Conservation (phyloP, 495 filamentous ascomycete species). For the Lepidopterella palustris region DNA sequence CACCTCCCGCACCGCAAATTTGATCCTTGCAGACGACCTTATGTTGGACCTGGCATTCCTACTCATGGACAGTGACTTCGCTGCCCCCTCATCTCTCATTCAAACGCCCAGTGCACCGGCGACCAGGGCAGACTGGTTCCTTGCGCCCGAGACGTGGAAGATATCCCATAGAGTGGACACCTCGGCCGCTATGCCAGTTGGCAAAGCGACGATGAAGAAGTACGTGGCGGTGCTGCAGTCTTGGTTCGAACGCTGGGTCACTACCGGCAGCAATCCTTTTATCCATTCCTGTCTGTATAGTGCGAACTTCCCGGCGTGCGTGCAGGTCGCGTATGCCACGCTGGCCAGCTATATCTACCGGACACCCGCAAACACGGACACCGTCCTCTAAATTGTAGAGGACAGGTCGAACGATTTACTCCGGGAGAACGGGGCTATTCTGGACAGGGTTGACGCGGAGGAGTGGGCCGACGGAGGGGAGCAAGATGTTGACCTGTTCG, state of each 20-base stretch:
- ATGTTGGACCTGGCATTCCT: slow-evolving; percentile 8
- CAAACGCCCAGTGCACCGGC: slow-evolving; percentile 7
- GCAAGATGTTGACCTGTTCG: slow-evolving; percentile 18
- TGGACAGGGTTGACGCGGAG: slow-evolving; percentile 15
- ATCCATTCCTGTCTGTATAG: slow-evolving; percentile 21
- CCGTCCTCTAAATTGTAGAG: slow-evolving; percentile 20
- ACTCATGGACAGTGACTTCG: slow-evolving; percentile 14
- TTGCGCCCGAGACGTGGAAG: slow-evolving; percentile 17
- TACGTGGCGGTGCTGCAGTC: slow-evolving; percentile 15
- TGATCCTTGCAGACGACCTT: slow-evolving; percentile 14
- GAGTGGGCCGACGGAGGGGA: slow-evolving; percentile 13
- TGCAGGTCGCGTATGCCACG: slow-evolving; percentile 25
- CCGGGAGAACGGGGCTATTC: slow-evolving; percentile 16
- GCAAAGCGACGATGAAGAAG: slow-evolving; percentile 5
- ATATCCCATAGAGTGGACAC: slow-evolving; percentile 9
- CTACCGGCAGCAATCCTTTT: slow-evolving; percentile 18
- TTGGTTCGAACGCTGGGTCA: slow-evolving; percentile 20
- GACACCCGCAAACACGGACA: slow-evolving; percentile 19
- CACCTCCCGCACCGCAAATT: slow-evolving; percentile 10
- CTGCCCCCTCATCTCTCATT: slow-evolving; percentile 7
- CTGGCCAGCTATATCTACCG: slow-evolving; percentile 17
- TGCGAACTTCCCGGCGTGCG: slow-evolving; percentile 11
- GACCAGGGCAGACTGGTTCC: slow-evolving; percentile 18
- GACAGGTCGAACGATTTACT: slow-evolving; percentile 16
- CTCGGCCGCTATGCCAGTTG: slow-evolving; percentile 9